phyloP scores from a whole-genome alignment of 192 early-diverging fungal genomes.

The Geranomyces variabilis region DNA sequence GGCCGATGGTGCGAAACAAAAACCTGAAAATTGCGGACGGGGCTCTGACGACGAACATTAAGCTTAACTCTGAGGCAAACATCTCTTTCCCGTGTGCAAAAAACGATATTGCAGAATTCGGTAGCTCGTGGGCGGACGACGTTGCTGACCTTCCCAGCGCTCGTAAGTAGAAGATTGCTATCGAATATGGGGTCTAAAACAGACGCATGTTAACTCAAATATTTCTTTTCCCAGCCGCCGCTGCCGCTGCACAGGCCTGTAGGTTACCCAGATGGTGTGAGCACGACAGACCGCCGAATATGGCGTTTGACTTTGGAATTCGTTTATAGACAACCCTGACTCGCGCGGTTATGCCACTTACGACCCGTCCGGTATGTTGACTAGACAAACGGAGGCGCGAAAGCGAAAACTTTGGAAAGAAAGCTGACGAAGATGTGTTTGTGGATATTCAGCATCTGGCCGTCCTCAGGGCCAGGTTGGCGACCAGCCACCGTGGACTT shows the following conservation, averaged over 20 bases:
- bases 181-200: not conserved
- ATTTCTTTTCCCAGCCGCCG: not conserved
- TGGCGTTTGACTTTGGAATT: not conserved
- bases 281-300: too few species aligned
- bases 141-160: slow-evolving; percentile 84
- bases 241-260: slow-evolving; percentile 8
- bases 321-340: slow-evolving; percentile 13
- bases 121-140: slow-evolving; percentile 91
- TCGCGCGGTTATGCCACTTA: slow-evolving; percentile 23
- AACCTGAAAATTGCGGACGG: not conserved
- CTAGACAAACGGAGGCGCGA: not conserved
- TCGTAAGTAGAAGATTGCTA: slow-evolving; percentile 58
- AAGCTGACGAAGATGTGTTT: not conserved
- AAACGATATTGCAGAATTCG: slow-evolving; percentile 22
- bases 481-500: slow-evolving; percentile 84
- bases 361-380: slow-evolving; percentile 17
- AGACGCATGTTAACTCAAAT: not conserved
- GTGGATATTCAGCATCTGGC: not conserved
- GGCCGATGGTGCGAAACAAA: slow-evolving; percentile 41
- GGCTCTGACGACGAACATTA: not conserved
- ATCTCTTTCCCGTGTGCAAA: not conserved
- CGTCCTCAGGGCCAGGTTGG: slow-evolving; percentile 59
- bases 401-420: slow-evolving; percentile 9
- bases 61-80: not conserved
- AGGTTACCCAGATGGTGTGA: not conserved